These are phyloP conservation scores for Gynandropsis gynandra DNA, from an alignment of 345 rosid genomes.

Conservation along the genomic window DNA sequence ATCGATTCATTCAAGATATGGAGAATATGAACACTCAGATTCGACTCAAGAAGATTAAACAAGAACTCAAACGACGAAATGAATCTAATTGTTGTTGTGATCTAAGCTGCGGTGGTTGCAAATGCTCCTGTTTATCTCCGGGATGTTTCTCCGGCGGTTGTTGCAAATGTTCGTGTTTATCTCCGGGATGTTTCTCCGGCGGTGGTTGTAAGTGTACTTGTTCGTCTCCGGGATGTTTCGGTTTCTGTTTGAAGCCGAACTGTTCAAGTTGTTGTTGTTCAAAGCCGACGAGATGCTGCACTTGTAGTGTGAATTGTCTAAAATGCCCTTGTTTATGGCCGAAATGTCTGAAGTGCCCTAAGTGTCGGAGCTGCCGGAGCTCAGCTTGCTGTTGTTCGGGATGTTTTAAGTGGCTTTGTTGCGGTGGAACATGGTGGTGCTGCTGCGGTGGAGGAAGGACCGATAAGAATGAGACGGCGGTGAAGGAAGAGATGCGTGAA, in stretches of 20 bases:
- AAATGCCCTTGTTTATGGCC: constrained; percentile 23
- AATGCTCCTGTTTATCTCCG: neutral
- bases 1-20: constrained; percentile 82
- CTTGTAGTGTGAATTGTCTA: constrained; percentile 18
- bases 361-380: constrained; percentile 27
- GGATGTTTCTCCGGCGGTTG: constrained; percentile 21
- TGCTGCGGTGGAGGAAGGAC: constrained; percentile 21
- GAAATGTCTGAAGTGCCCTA: constrained; percentile 28
- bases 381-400: constrained; percentile 19
- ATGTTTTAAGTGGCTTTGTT: constrained; percentile 42
- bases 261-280: neutral
- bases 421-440: constrained; percentile 15
- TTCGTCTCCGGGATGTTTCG: neutral
- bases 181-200: constrained; percentile 20
- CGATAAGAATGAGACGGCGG: constrained; percentile 15
- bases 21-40: constrained; percentile 61
- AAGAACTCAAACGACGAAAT: constrained; percentile 35
- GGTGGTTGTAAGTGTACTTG: too few relatives aligned
- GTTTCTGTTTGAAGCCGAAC: neutral
- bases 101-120: too few relatives aligned
- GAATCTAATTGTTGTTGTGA: constrained; percentile 51
- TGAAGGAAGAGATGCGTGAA: constrained; percentile 14
- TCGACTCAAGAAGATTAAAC: constrained; percentile 68
- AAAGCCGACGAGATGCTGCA: too few relatives aligned
- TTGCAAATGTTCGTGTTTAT: neutral